Base-by-base conservation (phyloP, 805 yeast genomes). In the Torulaspora gathmanii region DNA sequence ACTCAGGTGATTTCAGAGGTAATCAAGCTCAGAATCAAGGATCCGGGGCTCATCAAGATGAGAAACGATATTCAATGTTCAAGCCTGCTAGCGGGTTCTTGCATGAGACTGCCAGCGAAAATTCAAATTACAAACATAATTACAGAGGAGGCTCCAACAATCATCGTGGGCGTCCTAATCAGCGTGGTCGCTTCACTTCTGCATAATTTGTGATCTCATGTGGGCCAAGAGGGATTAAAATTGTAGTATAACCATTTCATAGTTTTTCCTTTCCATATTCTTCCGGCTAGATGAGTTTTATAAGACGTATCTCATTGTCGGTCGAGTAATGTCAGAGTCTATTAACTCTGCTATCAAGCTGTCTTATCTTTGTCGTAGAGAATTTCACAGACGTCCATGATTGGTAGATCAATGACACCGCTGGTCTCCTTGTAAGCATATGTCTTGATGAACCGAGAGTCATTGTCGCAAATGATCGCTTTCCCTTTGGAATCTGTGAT, bases 331-430 rank as follows among this genome's bases (percentile, higher is more conserved):
- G 29, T 5, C 30, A 3, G 30, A 27, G 30, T n/a, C 13, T 8
- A 9, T 19, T 15, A 9, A 11, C 16, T 31, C 16, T 16, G 34
- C 11, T 31, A 3, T n/a, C 13, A 37, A 4, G n/a, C 23, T 1
- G 6, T 11, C 37, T 45, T 19, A 4, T 47, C 38, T 23, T 42
- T 35, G 25, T 49, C 68, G 57, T 85, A 86, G 13, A 86, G 63
- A 1, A 83, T 79, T 38, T 74, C 73, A 56, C 85, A 83, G 1
- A 83, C 91, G 37, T 79, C 74, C 11, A 78, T 74, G 1, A 89
- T 70, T 0, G 96, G 91, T 41, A 90, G 59, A 63, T 90, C 98
- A 77, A 88, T 78, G 4, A 91, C 91, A 0, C 95, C 96, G 58
- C 87, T 85, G 0, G 93, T 82, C 15, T 86, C 78, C 12, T 63